phyloP scores from a whole-genome alignment of 371 early-diverging fungal genomes.

The Mucor circinelloides region DNA sequence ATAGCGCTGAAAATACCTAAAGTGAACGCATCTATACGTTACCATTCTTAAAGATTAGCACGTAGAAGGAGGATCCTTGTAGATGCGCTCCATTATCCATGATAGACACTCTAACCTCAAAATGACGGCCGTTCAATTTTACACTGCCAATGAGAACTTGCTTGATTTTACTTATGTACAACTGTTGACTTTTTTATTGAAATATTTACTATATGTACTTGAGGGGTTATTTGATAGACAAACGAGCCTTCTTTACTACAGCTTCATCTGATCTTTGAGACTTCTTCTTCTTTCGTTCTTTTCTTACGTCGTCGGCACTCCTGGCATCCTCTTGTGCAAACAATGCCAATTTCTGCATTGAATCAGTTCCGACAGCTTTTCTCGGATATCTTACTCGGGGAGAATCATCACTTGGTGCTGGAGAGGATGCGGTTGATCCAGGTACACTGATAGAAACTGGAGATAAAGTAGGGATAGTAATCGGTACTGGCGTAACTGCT shows the following conservation, averaged over 20 bases:
- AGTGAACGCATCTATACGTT: neutral
- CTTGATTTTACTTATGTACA: neutral
- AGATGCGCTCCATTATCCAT: neutral
- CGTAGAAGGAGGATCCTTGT: constrained; percentile 15
- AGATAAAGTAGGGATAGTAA: neutral
- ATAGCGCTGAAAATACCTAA: constrained; percentile 1
- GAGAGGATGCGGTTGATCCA: neutral
- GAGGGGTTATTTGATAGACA: neutral
- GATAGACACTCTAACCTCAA: neutral
- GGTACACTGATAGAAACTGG: neutral
- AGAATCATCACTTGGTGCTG: neutral
- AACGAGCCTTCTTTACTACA: neutral
- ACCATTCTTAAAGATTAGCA: constrained; percentile 22
- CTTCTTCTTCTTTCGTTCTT: neutral
- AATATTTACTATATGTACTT: neutral
- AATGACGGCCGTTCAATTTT: neutral
- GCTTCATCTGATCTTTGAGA: neutral
- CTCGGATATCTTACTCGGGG: neutral
- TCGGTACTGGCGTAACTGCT: neutral
- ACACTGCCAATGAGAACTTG: neutral
- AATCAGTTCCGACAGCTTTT: neutral
- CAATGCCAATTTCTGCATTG: neutral
- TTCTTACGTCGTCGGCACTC: neutral
- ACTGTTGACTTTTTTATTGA: neutral
- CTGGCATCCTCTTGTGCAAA: neutral